phyloP scores from a whole-genome alignment of 495 filamentous ascomycete species.

The Cairneyella variabilis region DNA sequence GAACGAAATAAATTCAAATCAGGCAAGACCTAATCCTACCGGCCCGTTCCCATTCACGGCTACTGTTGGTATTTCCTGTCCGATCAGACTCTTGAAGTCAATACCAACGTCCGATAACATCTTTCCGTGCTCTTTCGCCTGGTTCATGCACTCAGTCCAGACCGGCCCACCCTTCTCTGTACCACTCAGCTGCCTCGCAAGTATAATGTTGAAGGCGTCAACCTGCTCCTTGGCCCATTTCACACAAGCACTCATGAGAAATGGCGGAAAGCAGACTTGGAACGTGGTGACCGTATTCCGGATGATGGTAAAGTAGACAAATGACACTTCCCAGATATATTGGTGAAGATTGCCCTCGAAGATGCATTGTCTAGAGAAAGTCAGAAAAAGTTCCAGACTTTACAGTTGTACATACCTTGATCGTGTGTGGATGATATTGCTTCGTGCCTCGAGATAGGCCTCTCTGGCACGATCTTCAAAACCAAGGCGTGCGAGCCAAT shows the following conservation, averaged over 20 bases:
- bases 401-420: conserved; percentile 58
- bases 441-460: conserved; percentile 75
- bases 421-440: conserved; percentile 70
- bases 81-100: conserved; percentile 76
- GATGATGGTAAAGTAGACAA: conserved; percentile 92
- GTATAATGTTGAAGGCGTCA: conserved; percentile 79
- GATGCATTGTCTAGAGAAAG: conserved; percentile 66
- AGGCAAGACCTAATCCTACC: conserved; percentile 20
- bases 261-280: conserved; percentile 80
- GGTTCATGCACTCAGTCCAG: conserved; percentile 80
- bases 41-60: conserved; percentile 1
- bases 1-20: no score
- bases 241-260: conserved; percentile 87
- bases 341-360: conserved; percentile 89
- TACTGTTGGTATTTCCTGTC: conserved; percentile 23
- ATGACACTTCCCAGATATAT: conserved; percentile 95
- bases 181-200: conserved; percentile 76
- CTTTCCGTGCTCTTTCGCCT: conserved; percentile 72
- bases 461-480: conserved; percentile 87
- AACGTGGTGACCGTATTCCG: conserved; percentile 86
- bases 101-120: conserved; percentile 83
- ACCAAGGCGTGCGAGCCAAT: conserved; percentile 79
- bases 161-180: conserved; percentile 66
- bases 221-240: conserved; percentile 94
- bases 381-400: neutral